A percentile compares a stretch with the other conserved stretches of the same genome.
phyloP scores from a whole-genome alignment of 1,284 basidiomycete genomes.

The Cystobasidium pallidum region DNA sequence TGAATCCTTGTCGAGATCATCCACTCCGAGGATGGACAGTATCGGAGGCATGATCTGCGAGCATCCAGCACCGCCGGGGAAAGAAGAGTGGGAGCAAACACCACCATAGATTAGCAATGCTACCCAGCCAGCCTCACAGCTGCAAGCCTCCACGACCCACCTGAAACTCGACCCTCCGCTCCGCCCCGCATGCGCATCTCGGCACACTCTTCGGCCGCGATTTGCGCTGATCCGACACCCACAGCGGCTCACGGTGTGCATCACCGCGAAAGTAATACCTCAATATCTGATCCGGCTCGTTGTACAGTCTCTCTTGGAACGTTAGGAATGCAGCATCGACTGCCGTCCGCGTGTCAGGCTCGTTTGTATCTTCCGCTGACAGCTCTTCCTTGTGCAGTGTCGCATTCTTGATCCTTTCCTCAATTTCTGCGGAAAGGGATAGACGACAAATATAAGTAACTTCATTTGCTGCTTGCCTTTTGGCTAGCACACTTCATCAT shows the following conservation, averaged over 20 bases:
- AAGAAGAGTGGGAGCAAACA: too few relatives aligned
- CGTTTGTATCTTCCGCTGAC: conserved; percentile 22
- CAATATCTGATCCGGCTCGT: conserved; percentile 41
- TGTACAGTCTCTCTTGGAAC: conserved; percentile 40
- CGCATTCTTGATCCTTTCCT: conserved; percentile 22
- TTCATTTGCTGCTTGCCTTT: too few relatives aligned
- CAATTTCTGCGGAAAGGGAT: conserved; percentile 3
- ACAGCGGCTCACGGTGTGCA: conserved; percentile 20
- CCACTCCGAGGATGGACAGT: conserved; percentile 36
- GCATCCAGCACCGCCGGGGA: too few relatives aligned
- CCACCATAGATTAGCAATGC: too few relatives aligned
- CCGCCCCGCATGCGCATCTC: conserved; percentile 24
- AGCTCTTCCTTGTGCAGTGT: conserved; percentile 34
- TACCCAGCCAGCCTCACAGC: too few relatives aligned
- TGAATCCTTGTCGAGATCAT: conserved; percentile 39
- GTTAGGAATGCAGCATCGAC: conserved; percentile 41
- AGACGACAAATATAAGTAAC: not conserved
- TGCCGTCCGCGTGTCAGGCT: conserved; percentile 41
- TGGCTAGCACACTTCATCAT: not conserved
- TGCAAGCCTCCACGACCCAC: conserved; percentile 22
- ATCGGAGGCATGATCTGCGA: conserved; percentile 40
- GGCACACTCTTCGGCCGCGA: conserved; percentile 4
- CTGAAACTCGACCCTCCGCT: conserved; percentile 35
- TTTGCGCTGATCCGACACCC: conserved; percentile 39
- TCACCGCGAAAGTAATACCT: conserved; percentile 42